Percentiles rank a stretch among this genome's conserved stretches.
Conservation (phyloP, 129 eudicot genomes). For the Cynara cardunculus region DNA sequence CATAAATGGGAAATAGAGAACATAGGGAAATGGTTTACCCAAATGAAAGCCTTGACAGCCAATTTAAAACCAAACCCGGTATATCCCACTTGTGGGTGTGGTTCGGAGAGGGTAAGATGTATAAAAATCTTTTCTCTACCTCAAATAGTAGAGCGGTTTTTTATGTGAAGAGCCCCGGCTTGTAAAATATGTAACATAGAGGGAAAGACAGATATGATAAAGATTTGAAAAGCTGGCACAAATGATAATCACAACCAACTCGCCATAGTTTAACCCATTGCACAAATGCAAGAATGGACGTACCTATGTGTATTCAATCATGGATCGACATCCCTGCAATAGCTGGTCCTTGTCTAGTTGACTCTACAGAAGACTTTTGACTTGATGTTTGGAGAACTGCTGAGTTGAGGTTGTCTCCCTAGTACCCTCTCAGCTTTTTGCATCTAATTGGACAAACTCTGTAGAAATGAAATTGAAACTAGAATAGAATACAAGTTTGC, state of each 20-base stretch:
- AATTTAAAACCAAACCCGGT: neutral
- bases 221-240: neutral
- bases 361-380: neutral
- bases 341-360: slow-evolving; percentile 3
- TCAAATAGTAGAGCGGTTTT: neutral
- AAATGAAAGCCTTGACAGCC: neutral
- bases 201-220: neutral
- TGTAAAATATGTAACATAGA: neutral
- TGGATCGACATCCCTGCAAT: neutral
- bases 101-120: neutral
- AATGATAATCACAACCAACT: neutral
- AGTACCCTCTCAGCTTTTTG: neutral
- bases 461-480: neutral
- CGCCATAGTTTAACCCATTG: neutral
- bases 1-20: neutral
- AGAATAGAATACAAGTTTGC: neutral
- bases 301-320: neutral
- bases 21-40: neutral
- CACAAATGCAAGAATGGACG: neutral
- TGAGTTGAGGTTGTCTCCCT: neutral
- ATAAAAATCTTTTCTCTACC: neutral
- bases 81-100: neutral
- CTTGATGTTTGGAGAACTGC: neutral
- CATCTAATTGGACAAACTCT: neutral
- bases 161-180: neutral